phyloP scores from a whole-genome alignment of 345 rosid genomes.

The Nephelium lappaceum region DNA sequence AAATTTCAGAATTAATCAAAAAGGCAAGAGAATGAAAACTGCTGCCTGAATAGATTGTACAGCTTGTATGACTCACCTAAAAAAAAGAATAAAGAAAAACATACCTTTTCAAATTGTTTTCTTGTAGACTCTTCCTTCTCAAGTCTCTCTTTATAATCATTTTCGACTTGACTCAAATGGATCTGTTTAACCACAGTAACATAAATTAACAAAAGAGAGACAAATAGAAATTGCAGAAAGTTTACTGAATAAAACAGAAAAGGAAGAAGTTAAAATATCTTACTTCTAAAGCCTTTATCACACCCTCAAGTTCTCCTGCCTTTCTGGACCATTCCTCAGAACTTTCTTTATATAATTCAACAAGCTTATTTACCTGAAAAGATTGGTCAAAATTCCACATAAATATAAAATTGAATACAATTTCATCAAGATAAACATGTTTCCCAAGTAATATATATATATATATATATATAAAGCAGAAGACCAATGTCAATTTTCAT shows the following conservation, averaged over 20 bases:
- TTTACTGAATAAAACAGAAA: not conserved
- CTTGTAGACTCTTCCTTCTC: conserved; percentile 74
- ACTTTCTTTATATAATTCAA: conserved; percentile 85
- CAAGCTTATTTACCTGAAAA: conserved; percentile 80
- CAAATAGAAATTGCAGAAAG: conserved; percentile 7
- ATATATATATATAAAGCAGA: not conserved
- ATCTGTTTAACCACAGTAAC: conserved; percentile 45
- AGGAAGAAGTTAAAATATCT: conserved; percentile 25
- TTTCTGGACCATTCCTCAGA: conserved; percentile 93
- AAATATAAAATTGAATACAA: conserved; percentile 4
- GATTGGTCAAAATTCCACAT: conserved; percentile 15
- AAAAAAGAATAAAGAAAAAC: conserved; percentile 10
- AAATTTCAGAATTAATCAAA: not conserved
- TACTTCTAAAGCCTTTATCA: conserved; percentile 90
- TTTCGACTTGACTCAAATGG: conserved; percentile 74
- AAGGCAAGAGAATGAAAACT: not conserved
- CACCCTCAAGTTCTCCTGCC: conserved; percentile 98
- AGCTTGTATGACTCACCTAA: not conserved
- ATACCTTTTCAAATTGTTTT: conserved; percentile 76
- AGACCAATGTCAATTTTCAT: not conserved
- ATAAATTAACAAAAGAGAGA: conserved; percentile 21
- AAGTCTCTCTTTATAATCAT: conserved; percentile 66
- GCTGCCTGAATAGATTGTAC: not conserved
- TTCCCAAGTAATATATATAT: not conserved
- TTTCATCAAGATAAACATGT: not conserved